phyloP scores from a whole-genome alignment of 1,284 basidiomycete species.

The Rhodotorula mucilaginosa region DNA sequence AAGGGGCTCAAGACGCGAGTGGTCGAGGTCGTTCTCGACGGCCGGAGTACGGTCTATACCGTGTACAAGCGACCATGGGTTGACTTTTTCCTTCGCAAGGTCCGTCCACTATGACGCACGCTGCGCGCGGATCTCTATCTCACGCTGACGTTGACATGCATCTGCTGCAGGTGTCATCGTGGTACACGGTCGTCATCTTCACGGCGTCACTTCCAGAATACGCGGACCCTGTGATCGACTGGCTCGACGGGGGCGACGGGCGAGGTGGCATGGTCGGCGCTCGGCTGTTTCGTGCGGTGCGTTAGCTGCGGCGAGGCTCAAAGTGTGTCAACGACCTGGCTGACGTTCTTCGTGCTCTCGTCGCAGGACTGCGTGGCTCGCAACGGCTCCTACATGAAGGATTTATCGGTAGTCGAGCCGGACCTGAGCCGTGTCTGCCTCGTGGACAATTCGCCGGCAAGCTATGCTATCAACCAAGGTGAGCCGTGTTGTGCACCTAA shows the following conservation, averaged over 20 bases:
- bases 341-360: background rate
- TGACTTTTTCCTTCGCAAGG: conserved; percentile 92
- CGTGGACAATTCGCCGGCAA: conserved; percentile 92
- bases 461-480: conserved; percentile 92
- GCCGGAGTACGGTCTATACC: conserved; percentile 87
- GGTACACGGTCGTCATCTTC: conserved; percentile 99
- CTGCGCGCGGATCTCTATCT: background rate
- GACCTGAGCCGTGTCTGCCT: conserved; percentile 89
- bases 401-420: conserved; percentile 78
- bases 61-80: conserved; percentile 98
- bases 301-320: conserved; percentile 43
- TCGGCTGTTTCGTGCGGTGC: conserved; percentile 85
- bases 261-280: conserved; percentile 70
- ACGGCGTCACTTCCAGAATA: conserved; percentile 99
- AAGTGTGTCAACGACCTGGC: background rate
- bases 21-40: conserved; percentile 92
- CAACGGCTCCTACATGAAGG: conserved; percentile 93
- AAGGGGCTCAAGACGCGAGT: conserved; percentile 64
- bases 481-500: conserved; percentile 42
- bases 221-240: conserved; percentile 98
- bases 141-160: background rate
- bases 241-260: conserved; percentile 86
- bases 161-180: conserved; percentile 76
- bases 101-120: conserved; percentile 50
- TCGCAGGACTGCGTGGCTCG: conserved; percentile 82